Conservation (phyloP, 2,329 filamentous ascomycete genomes). For the Cladosporium sp. region DNA sequence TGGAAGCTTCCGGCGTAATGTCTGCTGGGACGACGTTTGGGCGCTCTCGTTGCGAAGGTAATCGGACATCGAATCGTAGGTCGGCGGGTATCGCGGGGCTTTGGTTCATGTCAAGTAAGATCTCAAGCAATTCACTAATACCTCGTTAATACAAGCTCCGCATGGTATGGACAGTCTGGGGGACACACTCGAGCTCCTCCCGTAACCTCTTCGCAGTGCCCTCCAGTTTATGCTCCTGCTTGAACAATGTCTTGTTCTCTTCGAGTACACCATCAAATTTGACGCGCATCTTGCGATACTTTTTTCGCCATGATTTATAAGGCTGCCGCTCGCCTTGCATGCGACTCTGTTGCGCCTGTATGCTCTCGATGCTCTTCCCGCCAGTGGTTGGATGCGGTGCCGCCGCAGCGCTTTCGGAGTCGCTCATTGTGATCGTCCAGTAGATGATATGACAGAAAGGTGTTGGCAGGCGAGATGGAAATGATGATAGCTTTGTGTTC, state of each 20-base stretch:
- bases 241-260: conserved; percentile 76
- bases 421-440: conserved; percentile 21
- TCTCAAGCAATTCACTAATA: conserved; percentile 76
- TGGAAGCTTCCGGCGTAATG: conserved; percentile 30
- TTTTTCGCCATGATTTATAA: conserved; percentile 56
- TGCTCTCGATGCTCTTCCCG: conserved; percentile 16
- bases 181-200: conserved; percentile 82
- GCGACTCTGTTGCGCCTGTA: conserved; percentile 11
- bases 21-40: conserved; percentile 24
- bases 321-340: conserved; percentile 18
- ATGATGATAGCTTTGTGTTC: background rate
- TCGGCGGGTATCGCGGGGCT: conserved; percentile 45
- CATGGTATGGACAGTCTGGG: background rate
- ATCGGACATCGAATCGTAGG: conserved; percentile 57
- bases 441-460: background rate
- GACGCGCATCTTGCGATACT: conserved; percentile 87
- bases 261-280: conserved; percentile 73
- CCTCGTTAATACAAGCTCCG: conserved; percentile 15
- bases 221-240: conserved; percentile 73
- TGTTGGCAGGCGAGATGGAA: background rate
- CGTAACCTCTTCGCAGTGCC: conserved; percentile 77
- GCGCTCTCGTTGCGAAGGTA: conserved; percentile 58
- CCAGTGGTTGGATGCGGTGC: conserved; percentile 17
- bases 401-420: conserved; percentile 26
- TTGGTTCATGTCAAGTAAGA: conserved; percentile 85